These are phyloP conservation scores for Calvatia gigantea DNA, from an alignment of 768 basidiomycete genomes.

Conservation along the genomic window DNA sequence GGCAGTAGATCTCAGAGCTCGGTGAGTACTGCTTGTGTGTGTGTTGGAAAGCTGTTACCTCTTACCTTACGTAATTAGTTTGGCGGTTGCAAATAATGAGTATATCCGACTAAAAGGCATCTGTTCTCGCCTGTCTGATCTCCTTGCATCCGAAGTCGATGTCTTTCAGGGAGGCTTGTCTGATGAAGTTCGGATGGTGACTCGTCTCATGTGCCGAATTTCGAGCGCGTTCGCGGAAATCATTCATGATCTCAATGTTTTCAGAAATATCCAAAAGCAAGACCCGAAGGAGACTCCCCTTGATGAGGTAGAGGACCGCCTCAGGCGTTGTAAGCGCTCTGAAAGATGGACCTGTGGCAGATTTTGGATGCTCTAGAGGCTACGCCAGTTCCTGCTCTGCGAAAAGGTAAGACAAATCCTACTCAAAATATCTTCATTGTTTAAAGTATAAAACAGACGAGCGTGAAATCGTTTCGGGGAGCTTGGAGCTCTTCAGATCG, in stretches of 20 bases:
- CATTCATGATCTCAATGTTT: conserved; percentile 1
- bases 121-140: not conserved
- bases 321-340: conserved; percentile 23
- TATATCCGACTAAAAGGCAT: not conserved
- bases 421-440: not conserved
- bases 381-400: conserved; percentile 28
- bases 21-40: conserved; percentile 43
- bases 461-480: not conserved
- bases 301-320: conserved; percentile 22
- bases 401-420: conserved; percentile 29
- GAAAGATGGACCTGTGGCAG: conserved; percentile 19
- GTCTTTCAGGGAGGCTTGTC: conserved; percentile 17
- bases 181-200: conserved; percentile 16
- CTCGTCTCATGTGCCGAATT: conserved; percentile 26
- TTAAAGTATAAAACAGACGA: conserved; percentile 1
- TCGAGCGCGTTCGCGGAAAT: conserved; percentile 30
- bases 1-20: conserved; percentile 56
- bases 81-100: not conserved
- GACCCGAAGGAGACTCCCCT: not conserved
- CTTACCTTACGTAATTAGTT: conserved; percentile 17
- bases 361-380: conserved; percentile 20
- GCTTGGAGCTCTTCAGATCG: not conserved
- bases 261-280: not conserved
- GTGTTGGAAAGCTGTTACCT: not conserved
- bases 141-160: conserved; percentile 18